These are phyloP conservation scores for Carex parvula DNA, from an alignment of 176 grass and related monocot species.

Conservation along the genomic window DNA sequence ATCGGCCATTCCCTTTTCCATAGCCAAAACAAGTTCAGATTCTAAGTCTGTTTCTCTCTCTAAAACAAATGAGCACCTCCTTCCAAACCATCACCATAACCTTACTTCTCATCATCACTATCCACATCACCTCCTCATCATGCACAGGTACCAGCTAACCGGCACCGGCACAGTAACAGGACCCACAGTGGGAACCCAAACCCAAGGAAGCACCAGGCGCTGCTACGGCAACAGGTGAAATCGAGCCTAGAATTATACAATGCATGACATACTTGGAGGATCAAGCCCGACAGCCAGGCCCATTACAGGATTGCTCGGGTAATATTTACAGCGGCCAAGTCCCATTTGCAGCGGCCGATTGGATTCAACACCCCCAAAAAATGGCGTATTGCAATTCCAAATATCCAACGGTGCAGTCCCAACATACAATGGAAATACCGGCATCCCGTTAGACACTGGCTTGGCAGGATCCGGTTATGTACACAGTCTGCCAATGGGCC, in stretches of 20 bases:
- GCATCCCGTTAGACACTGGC: conserved; percentile 62
- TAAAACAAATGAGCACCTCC: conserved; percentile 24
- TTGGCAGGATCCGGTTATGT: conserved; percentile 39
- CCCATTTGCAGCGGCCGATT: conserved; percentile 60
- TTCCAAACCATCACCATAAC: conserved; percentile 22
- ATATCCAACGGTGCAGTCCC: conserved; percentile 51
- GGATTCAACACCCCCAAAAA: conserved; percentile 48
- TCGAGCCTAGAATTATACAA: conserved; percentile 52
- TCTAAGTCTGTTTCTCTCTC: background rate
- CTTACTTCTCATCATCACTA: conserved; percentile 24
- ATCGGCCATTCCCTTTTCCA: background rate
- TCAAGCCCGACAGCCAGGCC: conserved; percentile 59
- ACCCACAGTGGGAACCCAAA: conserved; percentile 30
- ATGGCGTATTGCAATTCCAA: conserved; percentile 58
- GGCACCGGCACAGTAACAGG: conserved; percentile 23
- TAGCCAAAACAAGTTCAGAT: background rate
- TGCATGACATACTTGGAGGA: conserved; percentile 67
- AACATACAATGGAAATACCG: conserved; percentile 49
- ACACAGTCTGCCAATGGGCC: conserved; percentile 30
- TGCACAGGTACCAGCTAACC: conserved; percentile 45
- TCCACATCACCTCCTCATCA: conserved; percentile 33
- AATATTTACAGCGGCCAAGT: conserved; percentile 74
- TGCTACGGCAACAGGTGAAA: conserved; percentile 22
- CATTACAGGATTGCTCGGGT: conserved; percentile 57
- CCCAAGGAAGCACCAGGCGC: conserved; percentile 5